phyloP scores from a whole-genome alignment of 768 basidiomycete genomes.

The Boletus vermiculosoides region DNA sequence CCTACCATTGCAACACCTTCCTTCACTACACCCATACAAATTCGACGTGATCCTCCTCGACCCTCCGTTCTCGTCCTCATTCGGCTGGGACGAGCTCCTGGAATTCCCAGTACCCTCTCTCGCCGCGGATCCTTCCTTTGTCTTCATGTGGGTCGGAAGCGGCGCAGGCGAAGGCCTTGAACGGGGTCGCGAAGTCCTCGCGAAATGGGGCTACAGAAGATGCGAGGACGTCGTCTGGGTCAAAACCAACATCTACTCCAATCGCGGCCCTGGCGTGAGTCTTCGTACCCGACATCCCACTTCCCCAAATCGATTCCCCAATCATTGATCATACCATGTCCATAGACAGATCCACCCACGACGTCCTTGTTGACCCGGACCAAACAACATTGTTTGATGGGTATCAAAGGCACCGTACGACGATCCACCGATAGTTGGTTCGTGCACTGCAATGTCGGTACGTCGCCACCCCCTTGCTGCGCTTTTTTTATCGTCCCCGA shows the following conservation, averaged over 20 bases:
- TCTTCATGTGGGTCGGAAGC: slow-evolving; percentile 95
- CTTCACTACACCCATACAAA: slow-evolving; percentile 58
- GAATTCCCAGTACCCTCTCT: slow-evolving; percentile 78
- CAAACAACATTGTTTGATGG: slow-evolving; percentile 96
- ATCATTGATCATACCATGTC: slow-evolving; percentile 3
- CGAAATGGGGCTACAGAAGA: slow-evolving; percentile 90
- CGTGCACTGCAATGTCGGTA: slow-evolving; percentile 97
- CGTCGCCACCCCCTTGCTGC: slow-evolving; percentile 25
- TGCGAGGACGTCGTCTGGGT: slow-evolving; percentile 99
- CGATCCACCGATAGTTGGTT: slow-evolving; percentile 94
- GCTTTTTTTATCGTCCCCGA: too few relatives aligned
- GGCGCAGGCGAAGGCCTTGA: slow-evolving; percentile 91
- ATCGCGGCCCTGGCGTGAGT: slow-evolving; percentile 74
- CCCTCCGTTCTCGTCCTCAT: slow-evolving; percentile 84
- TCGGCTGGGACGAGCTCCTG: slow-evolving; percentile 82
- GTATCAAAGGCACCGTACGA: slow-evolving; percentile 94
- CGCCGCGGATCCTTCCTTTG: slow-evolving; percentile 88
- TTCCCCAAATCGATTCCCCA: not conserved
- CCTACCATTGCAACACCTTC: slow-evolving; percentile 58
- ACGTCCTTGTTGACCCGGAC: slow-evolving; percentile 84
- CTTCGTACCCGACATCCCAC: not conserved
- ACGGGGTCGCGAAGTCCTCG: slow-evolving; percentile 84
- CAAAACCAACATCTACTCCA: slow-evolving; percentile 77
- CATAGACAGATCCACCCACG: slow-evolving; percentile 80
- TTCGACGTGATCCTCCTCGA: slow-evolving; percentile 93